Evolutionary conservation across 768 basidiomycete species (phyloP).

Genomic region (Pulveroboletus sp.): DNA sequence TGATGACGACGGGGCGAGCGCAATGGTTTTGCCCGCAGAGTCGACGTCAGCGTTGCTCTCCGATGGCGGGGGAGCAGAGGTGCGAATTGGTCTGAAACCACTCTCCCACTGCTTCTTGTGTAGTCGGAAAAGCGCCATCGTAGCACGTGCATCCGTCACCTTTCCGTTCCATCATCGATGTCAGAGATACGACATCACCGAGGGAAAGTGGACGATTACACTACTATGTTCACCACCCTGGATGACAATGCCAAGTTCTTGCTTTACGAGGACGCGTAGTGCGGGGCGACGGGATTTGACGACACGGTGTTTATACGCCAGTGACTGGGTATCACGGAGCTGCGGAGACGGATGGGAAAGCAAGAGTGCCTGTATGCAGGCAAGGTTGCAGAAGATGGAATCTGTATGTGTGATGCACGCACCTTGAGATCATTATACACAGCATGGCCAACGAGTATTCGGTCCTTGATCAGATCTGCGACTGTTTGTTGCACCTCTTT

Average conservation of each 20-base stretch:
- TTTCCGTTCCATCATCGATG: constrained; percentile 26
- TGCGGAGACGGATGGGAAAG: constrained; percentile 63
- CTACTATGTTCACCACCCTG: constrained; percentile 89
- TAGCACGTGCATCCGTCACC: constrained; percentile 91
- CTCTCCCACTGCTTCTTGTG: constrained; percentile 82
- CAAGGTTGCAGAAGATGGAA: background rate
- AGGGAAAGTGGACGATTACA: constrained; percentile 40
- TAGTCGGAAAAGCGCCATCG: constrained; percentile 88
- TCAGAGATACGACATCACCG: background rate
- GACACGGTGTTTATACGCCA: constrained; percentile 49
- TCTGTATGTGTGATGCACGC: background rate
- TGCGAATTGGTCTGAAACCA: constrained; percentile 20
- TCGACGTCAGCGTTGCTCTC: background rate
- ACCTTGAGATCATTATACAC: constrained; percentile 86
- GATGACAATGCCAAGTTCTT: constrained; percentile 75
- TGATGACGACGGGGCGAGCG: background rate
- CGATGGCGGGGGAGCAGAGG: background rate
- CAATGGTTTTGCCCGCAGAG: background rate
- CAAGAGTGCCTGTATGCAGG: constrained; percentile 45
- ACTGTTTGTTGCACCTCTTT: constrained; percentile 75
- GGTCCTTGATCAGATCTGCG: constrained; percentile 61
- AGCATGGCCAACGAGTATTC: constrained; percentile 87
- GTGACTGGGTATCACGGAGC: constrained; percentile 67
- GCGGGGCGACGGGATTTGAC: constrained; percentile 64
- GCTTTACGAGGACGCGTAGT: constrained; percentile 71